Evolutionary conservation across 768 basidiomycete species (phyloP), one percentile per base, ranked within the genome.

Genomic region (Hirschioporus abietinus): DNA sequence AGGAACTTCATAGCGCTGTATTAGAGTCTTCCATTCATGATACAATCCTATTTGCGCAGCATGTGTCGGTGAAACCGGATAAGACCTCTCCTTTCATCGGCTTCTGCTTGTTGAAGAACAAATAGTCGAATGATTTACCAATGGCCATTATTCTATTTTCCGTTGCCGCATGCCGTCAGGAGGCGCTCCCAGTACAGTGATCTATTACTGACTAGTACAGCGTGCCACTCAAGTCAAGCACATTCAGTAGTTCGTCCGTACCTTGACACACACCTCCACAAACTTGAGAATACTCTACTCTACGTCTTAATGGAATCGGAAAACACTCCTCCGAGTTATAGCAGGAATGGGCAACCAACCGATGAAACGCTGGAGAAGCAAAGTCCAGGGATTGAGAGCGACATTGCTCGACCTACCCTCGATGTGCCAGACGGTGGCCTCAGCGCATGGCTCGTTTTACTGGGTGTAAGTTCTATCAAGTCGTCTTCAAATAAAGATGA

Each of bases 341-440:
- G 12, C 1, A 52, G 12, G 20, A 10, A 52, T 52, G 2, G 1
- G 12, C 42, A 15, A 52, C 42, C 1, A 20, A 20, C 2, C 42
- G 3, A 52, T 15, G 20, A 20, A 3, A 15, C 12, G 12, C 6
- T 52, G 1, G 42, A 52, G 42, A 52, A 52, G 42, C 42, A 52
- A 20, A 20, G 12, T 52, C 20, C 42, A 52, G 42, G 12, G 42
- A 52, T 15, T 52, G 12, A 52, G 20, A 15, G 20, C 12, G 42
- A 52, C 20, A 10, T 20, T 3, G 20, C 12, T 20, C 42, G 12
- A 20, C 30, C 30, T 30, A 8, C 8, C 6, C 65, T 72, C 30
- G 74, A 77, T n/a, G 76, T 71, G 65, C 82, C 81, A 6, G 82
- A 83, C 66, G 82, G 82, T 42, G 82, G 82, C 1, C 67, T 80